A percentile compares a stretch with the other conserved stretches of the same genome.
phyloP scores from a whole-genome alignment of 305 asterid species.

The Fraxinus greggii region DNA sequence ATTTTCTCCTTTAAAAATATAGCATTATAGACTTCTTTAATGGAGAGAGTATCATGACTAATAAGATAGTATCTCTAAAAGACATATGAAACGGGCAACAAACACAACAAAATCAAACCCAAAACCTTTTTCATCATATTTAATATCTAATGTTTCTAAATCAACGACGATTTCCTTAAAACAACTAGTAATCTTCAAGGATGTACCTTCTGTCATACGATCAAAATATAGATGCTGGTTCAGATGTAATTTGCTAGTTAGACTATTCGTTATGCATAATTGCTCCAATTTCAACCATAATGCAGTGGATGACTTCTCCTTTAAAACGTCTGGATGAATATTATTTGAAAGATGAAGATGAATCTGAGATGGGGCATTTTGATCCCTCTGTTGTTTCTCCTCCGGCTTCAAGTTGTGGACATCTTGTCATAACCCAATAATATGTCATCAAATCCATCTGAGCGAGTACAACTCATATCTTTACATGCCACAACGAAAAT shows the following conservation, averaged over 20 bases:
- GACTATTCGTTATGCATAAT: not conserved
- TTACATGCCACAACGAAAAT: not conserved
- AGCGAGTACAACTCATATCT: not conserved
- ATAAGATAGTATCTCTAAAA: too few species aligned
- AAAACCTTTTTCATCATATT: not conserved
- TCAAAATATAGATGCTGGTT: too few species aligned
- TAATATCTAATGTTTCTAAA: not conserved
- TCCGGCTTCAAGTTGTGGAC: not conserved
- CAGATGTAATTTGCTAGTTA: not conserved
- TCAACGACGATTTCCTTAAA: not conserved
- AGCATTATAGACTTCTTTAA: not conserved
- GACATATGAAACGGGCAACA: not conserved
- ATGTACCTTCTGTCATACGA: not conserved
- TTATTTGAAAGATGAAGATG: not conserved
- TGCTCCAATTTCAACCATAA: not conserved
- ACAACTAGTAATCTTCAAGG: not conserved
- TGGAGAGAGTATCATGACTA: not conserved
- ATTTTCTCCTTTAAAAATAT: not conserved
- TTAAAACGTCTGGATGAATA: not conserved
- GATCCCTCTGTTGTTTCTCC: not conserved
- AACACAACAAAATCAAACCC: not conserved
- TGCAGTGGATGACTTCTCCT: not conserved
- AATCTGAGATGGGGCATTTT: not conserved
- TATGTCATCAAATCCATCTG: not conserved
- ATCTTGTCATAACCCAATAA: not conserved